Conservation (phyloP, 208 protist species). For the Leishmania aethiopica region DNA sequence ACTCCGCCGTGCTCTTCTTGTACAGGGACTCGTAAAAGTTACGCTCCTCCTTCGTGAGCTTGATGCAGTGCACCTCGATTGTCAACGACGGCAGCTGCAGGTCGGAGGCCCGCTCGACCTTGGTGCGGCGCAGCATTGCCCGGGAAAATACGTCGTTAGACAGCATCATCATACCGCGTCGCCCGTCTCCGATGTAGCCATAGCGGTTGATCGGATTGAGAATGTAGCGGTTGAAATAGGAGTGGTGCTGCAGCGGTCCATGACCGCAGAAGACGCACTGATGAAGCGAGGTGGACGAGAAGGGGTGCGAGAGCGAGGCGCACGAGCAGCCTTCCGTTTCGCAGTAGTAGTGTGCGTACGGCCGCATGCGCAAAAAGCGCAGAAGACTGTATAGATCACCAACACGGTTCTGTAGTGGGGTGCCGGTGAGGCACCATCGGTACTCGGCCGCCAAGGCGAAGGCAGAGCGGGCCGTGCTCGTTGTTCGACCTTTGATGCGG, state of each 20-base stretch:
- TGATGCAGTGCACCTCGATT: conserved; percentile 56
- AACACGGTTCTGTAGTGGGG: conserved; percentile 97
- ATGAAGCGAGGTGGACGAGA: conserved; percentile 72
- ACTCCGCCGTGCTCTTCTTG: conserved; percentile 89
- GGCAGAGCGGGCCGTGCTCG: conserved; percentile 82
- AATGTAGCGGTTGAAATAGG: conserved; percentile 93
- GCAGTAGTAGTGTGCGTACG: conserved; percentile 91
- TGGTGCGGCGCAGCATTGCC: conserved; percentile 92
- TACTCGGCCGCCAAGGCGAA: conserved; percentile 81
- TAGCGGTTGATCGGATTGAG: conserved; percentile 95
- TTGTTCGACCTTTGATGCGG: conserved; percentile 91
- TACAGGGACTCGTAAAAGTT: conserved; percentile 94
- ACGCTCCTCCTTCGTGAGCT: conserved; percentile 78
- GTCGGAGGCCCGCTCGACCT: conserved; percentile 83
- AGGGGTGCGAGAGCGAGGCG: conserved; percentile 87
- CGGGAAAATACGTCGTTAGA: conserved; percentile 88
- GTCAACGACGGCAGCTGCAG: conserved; percentile 77
- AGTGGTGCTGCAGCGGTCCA: conserved; percentile 92
- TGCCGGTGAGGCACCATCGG: conserved; percentile 95
- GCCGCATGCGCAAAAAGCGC: conserved; percentile 92
- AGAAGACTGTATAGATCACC: conserved; percentile 96
- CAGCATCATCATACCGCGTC: conserved; percentile 86
- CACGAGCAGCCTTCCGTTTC: conserved; percentile 86
- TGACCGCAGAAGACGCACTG: conserved; percentile 93
- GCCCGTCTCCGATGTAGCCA: conserved; percentile 92